Evolutionary conservation across 169 alveolate species (phyloP).

Genomic region (Plasmodium coatneyi): DNA sequence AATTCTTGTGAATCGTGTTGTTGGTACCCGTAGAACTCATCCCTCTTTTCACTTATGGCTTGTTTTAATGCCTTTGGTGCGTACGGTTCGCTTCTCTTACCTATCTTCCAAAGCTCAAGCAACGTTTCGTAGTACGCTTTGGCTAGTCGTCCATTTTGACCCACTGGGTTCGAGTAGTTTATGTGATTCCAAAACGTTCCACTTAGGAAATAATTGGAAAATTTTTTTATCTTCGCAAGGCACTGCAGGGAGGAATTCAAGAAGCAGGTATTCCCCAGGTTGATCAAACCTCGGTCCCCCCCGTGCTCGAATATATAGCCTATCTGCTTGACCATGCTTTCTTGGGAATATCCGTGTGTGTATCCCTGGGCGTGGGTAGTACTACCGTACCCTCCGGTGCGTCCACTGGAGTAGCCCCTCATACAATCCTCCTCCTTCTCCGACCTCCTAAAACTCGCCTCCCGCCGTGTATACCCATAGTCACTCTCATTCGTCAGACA

Average conservation of each 20-base stretch:
- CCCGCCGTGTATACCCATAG: neutral
- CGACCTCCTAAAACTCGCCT: neutral
- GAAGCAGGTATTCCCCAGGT: constrained; percentile 83
- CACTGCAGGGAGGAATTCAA: constrained; percentile 89
- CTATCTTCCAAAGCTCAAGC: constrained; percentile 83
- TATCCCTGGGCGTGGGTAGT: neutral
- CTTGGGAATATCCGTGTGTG: neutral
- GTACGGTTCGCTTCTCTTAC: constrained; percentile 80
- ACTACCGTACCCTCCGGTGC: neutral
- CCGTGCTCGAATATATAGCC: constrained; percentile 46
- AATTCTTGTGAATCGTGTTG: constrained; percentile 94
- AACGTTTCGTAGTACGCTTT: constrained; percentile 81
- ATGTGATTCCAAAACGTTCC: constrained; percentile 57
- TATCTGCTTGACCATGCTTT: neutral
- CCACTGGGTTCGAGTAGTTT: constrained; percentile 63
- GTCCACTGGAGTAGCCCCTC: neutral
- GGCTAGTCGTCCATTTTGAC: constrained; percentile 79
- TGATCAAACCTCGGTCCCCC: constrained; percentile 78
- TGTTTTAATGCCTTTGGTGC: constrained; percentile 91
- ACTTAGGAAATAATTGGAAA: constrained; percentile 57
- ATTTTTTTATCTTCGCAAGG: constrained; percentile 81
- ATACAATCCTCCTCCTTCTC: neutral
- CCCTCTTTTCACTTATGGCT: constrained; percentile 88
- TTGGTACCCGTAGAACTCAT: constrained; percentile 90
- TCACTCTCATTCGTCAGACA: constrained; percentile 41